Base-by-base conservation (phyloP, 1,139 yeast species). In the Kodamaea suecica region DNA sequence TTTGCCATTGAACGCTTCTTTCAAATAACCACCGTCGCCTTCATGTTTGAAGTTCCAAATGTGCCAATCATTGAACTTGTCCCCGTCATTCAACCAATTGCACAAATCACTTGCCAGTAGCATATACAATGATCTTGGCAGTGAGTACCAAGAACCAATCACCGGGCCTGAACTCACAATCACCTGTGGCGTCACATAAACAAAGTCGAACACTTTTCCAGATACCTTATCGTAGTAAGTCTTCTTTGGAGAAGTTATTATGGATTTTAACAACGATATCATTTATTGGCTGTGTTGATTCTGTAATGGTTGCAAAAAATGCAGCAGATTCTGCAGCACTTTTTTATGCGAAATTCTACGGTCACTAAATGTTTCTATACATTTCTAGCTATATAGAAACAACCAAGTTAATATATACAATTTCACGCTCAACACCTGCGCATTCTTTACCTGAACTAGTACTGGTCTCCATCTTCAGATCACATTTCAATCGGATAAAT, bases 141-240 rank as follows among this genome's bases (percentile, higher is more conserved):
- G n/a, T n/a, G n/a, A n/a, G n/a, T n/a, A n/a, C n/a, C n/a, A n/a
- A 29, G 52, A 56, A 30, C 57, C 57, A 30, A 63, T 61, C 0
- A 80, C 77, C 0, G 95, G 96, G 48, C 83, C 84, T 0, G 95
- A 78, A 37, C 86, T 74, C 2, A 84, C 94, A 15, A 84, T 71
- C 8, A 86, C 41, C 35, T 69, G 70, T 0, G 78, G 71, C 0
- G 81, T 70, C 21, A 87, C 67, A 45, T 81, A 81, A 0, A 90
- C 71, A 33, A 86, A 57, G 49, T 86, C 95, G 13, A 80, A 58
- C 5, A 55, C 49, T 7, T 58, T 36, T 4, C 59, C 59, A 16
- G 41, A 33, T 1, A 34, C 31, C 5, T 40, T 23, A 31, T 57
- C 63, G 34, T 44, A 47, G 32, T 43, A 42, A 8, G 47, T 27